phyloP scores from a whole-genome alignment of 768 basidiomycete species.

The Naematelia encephala region DNA sequence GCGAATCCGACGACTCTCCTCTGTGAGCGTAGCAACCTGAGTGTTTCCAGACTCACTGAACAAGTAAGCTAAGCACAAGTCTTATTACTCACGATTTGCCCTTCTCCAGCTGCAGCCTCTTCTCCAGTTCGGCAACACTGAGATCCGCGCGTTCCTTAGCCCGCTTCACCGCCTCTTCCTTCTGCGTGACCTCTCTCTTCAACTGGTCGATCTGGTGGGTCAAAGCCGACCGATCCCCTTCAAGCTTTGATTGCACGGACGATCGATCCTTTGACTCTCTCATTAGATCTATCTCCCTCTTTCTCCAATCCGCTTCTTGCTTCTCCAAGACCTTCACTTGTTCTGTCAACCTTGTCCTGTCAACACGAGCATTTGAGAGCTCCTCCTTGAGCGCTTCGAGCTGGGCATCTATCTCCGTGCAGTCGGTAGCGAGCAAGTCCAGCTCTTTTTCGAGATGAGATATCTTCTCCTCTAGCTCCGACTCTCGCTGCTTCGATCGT shows the following conservation, averaged over 20 bases:
- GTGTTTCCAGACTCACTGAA: slow-evolving; percentile 62
- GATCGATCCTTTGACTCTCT: slow-evolving; percentile 62
- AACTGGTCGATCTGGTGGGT: slow-evolving; percentile 67
- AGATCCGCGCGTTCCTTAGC: slow-evolving; percentile 71
- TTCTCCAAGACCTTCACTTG: slow-evolving; percentile 77
- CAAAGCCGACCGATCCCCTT: slow-evolving; percentile 62
- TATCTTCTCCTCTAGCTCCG: slow-evolving; percentile 80
- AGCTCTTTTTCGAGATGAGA: slow-evolving; percentile 74
- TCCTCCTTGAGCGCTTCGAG: slow-evolving; percentile 62
- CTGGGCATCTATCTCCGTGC: slow-evolving; percentile 61
- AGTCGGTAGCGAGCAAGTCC: slow-evolving; percentile 57
- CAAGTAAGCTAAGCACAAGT: slow-evolving; percentile 1
- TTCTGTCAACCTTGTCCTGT: slow-evolving; percentile 57
- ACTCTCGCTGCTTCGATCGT: slow-evolving; percentile 78
- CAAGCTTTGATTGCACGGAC: slow-evolving; percentile 61
- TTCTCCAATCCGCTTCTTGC: slow-evolving; percentile 67
- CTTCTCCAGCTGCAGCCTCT: slow-evolving; percentile 64
- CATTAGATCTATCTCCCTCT: slow-evolving; percentile 63
- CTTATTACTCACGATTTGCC: slow-evolving; percentile 58
- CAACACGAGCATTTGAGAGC: slow-evolving; percentile 19
- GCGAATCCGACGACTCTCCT: slow-evolving; percentile 66
- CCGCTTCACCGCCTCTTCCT: slow-evolving; percentile 74
- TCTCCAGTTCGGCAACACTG: slow-evolving; percentile 65
- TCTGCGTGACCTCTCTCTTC: slow-evolving; percentile 63
- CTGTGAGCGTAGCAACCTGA: slow-evolving; percentile 58